Conservation (phyloP, 2,329 filamentous ascomycete genomes). For the Drechmeria coniospora region DNA sequence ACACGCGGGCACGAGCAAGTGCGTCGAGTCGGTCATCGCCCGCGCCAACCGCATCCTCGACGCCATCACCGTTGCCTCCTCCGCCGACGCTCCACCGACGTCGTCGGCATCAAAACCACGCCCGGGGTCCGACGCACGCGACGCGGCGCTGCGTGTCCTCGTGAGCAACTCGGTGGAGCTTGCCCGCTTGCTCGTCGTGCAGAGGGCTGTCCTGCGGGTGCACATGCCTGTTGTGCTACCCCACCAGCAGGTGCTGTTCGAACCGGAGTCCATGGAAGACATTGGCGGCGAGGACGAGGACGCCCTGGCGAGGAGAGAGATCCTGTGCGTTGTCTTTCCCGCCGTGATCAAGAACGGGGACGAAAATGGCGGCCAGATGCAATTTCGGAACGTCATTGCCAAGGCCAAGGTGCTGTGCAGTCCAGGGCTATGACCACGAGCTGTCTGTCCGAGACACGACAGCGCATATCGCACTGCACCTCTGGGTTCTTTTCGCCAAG, state of each 20-base stretch:
- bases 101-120: too few relatives aligned
- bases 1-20: conserved; percentile 25
- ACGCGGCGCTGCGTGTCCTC: conserved; percentile 36
- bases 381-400: conserved; percentile 46
- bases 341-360: conserved; percentile 49
- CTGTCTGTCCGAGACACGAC: too few relatives aligned
- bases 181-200: conserved; percentile 38
- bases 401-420: conserved; percentile 51
- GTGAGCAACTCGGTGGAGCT: conserved; percentile 39
- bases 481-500: too few relatives aligned
- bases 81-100: too few relatives aligned
- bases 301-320: conserved; percentile 31
- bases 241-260: conserved; percentile 40
- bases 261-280: conserved; percentile 48
- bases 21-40: conserved; percentile 27
- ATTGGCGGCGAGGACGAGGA: conserved; percentile 47
- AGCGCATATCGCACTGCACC: too few relatives aligned
- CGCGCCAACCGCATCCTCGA: conserved; percentile 34
- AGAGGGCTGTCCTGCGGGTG: conserved; percentile 42
- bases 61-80: too few relatives aligned
- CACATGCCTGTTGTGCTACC: conserved; percentile 37
- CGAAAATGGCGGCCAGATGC: conserved; percentile 44
- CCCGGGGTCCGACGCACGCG: conserved; percentile 24
- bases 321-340: conserved; percentile 49
- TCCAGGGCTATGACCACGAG: conserved; percentile 22